phyloP scores from a whole-genome alignment of 2,329 filamentous ascomycete species.

The Xylaria sp. region DNA sequence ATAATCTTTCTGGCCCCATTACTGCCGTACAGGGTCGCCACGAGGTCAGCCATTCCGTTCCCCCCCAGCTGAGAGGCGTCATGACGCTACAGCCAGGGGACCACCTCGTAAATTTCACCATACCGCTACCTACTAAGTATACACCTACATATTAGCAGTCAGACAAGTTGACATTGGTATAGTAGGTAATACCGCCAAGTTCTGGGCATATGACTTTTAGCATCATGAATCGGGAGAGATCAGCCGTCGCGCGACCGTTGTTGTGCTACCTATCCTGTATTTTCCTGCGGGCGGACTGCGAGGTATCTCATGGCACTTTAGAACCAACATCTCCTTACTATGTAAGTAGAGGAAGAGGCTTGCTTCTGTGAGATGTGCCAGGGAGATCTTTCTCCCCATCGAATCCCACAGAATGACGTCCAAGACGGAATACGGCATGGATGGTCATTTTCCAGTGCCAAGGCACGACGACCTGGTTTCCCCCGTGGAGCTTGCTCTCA shows the following conservation, averaged over 20 bases:
- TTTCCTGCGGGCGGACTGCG: background rate
- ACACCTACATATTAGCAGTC: background rate
- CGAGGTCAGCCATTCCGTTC: constrained; percentile 28
- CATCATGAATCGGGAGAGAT: background rate
- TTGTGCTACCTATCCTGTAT: constrained; percentile 1
- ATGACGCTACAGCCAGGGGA: constrained; percentile 22
- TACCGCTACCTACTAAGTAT: background rate
- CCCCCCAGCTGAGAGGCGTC: constrained; percentile 22
- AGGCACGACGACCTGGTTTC: constrained; percentile 16
- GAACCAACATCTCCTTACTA: background rate
- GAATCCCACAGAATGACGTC: constrained; percentile 22
- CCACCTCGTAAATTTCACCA: background rate
- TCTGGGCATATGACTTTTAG: background rate
- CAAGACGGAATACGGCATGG: constrained; percentile 24
- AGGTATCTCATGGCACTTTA: constrained; percentile 1
- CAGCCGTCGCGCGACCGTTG: constrained; percentile 10
- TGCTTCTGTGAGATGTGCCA: background rate
- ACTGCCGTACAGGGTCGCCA: constrained; percentile 33
- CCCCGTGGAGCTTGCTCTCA: background rate
- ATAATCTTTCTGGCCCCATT: constrained; percentile 11
- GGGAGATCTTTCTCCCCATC: background rate
- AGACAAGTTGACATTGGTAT: too few relatives aligned
- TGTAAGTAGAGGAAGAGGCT: background rate
- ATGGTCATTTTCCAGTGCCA: constrained; percentile 22
- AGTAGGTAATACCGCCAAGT: background rate